Base-by-base conservation (phyloP, 1,139 yeast species). In the Meyerozyma guilliermondii region DNA sequence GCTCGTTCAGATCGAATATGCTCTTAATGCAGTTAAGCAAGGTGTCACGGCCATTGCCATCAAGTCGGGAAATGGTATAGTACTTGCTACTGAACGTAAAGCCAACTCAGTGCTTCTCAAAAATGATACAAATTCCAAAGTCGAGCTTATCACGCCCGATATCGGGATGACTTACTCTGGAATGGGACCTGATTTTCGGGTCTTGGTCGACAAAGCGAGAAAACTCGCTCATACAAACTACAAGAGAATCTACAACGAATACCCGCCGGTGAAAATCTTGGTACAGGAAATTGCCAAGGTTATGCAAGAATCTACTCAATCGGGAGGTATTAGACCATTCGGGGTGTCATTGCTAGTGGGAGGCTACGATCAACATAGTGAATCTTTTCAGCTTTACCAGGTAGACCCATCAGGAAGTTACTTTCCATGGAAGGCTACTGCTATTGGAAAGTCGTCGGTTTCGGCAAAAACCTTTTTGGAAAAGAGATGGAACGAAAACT, bases 361-460 rank as follows among this genome's bases (percentile, higher is more conserved):
- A 7, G 98, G 98, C 23, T 80, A 87, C 62, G 98, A 94, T 60
- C 89, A 86, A 37, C 83, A 72, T 76, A 59, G 84, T 65, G 66
- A 89, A 80, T 47, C 57, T 16, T 89, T 80, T 65, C 88, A 87
- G 59, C 74, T 94, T 49, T 94, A 92, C 64, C 98, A 94, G 66
- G 96, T 94, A 40, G 98, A 94, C 68, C 99, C 99, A 5, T 86
- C 96, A 5, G 99, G 99, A 11, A 83, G 96, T 43, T 94, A 86
- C 64, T 94, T 88, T 77, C 98, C 98, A n/a, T 94, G 99, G 99
- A 92, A 92, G 66, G 98, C 98, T 24, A 92, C 98, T 4, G 98
- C 98, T 24, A 92, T 94, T 55, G 99, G 99, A 50, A 91, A 89
- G 62, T 95, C 96, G 24, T 82, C 96, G 5, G 81, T 82, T 36